Percentiles rank a stretch among this genome's conserved stretches.
These are phyloP conservation scores for Phytophthora vignae DNA, from an alignment of 352 stramenopile genomes.

Conservation along the genomic window DNA sequence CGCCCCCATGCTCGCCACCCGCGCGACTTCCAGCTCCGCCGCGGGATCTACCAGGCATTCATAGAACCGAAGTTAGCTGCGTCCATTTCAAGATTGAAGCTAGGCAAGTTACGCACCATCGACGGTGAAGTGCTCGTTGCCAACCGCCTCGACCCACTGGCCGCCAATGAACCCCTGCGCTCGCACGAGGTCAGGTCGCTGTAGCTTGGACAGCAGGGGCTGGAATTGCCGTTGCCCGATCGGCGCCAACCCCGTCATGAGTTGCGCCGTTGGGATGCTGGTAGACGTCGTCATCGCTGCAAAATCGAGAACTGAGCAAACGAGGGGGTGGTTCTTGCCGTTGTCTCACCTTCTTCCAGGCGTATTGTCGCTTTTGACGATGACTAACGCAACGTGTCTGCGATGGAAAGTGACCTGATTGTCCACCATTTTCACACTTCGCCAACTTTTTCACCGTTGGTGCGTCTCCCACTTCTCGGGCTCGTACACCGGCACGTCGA, in stretches of 20 bases:
- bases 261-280: conserved; percentile 13
- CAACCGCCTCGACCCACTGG: conserved; percentile 65
- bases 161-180: conserved; percentile 76
- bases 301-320: conserved; percentile 21
- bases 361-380: background rate
- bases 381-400: conserved; percentile 2
- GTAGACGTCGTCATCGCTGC: conserved; percentile 19
- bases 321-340: background rate
- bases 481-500: conserved; percentile 51
- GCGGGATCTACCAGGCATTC: conserved; percentile 57
- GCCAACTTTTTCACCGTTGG: conserved; percentile 49
- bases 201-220: conserved; percentile 56
- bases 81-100: background rate
- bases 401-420: conserved; percentile 8
- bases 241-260: conserved; percentile 10
- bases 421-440: background rate
- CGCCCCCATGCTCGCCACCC: conserved; percentile 65
- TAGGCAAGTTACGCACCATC: conserved; percentile 39
- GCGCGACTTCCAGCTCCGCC: conserved; percentile 69
- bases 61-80: background rate
- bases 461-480: conserved; percentile 66
- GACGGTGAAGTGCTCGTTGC: conserved; percentile 52
- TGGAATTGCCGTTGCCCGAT: conserved; percentile 28
- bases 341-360: background rate
- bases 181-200: conserved; percentile 64